Evolutionary conservation across 208 protist genomes (phyloP), one percentile per base, ranked within the genome.

Genomic region (Porcisia hertigi): DNA sequence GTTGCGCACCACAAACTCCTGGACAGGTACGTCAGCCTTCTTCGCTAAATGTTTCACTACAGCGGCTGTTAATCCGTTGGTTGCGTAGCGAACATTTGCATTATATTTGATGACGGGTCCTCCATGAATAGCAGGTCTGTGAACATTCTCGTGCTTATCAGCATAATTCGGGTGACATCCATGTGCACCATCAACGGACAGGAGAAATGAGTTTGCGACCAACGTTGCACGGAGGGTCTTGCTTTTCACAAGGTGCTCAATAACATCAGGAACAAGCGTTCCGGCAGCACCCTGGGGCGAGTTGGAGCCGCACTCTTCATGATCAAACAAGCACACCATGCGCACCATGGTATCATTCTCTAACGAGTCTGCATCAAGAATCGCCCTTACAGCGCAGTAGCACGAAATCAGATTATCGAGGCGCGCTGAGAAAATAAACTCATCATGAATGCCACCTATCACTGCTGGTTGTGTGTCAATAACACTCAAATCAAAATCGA

Each of bases 91-190:
- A 64, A 97, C 90, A 82, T 99, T 99, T 41, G 90, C 85, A 79
- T 99, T 99, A 79, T 96, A 97, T 83, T 99, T 99, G 49, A 99
- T 98, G 3, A 98, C 98, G 20, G 92, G 88, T 11, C 98, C 98
- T 45, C 78, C 75, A 82, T 99, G 91, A 3, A 99, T 82, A 30
- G 82, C 75, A 16, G 98, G 98, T 34, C 88, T 86, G 75, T 98
- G 97, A 11, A 96, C 86, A 58, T 82, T 86, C 76, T 99, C 94
- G 67, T 99, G 97, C 72, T 98, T 98, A 9, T 98, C 90, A 20
- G 84, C 8, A 83, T 99, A 99, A 87, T 99, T 99, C 8, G 98
- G 98, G 84, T 99, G 98, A 16, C 98, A 84, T 2, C 93, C 98
- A 81, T 99, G 98, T 39, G 97, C 98, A 73, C 98, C 98, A 83